Base-by-base conservation (phyloP, 225 moss, liverwort and hornwort genomes). In the Sphagnum tenellum region DNA sequence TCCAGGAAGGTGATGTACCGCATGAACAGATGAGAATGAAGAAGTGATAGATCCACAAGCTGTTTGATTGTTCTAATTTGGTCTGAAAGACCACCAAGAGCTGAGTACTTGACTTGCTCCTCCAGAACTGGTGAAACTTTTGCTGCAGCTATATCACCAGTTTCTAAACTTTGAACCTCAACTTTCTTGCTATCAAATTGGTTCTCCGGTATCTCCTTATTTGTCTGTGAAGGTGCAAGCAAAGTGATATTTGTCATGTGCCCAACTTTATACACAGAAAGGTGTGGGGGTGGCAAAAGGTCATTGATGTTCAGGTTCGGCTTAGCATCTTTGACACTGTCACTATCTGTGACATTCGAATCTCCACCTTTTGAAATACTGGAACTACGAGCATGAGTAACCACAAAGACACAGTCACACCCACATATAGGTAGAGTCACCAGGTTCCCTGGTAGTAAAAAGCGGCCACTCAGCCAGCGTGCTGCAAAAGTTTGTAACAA, bases 1-100 rank as follows among this genome's bases (percentile, higher is more conserved):
- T 29, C 29, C 29, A 29, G 29, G 29, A 29, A 29, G 29, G 12
- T 51, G 3, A 48, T n/a, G 12, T 82, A 93, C 98, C 78, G 81
- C 59, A 71, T 79, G 66, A 93, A 84, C 67, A 85, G 79, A 50
- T 87, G 79, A 10, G 93, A 90, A 12, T 70, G 83, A 51, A 93
- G 76, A 44, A 98, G 69, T n/a, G 98, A 85, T 61, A 93, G 80
- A 58, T 84, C 89, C 65, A 98, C 84, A 66, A 90, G 89, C 69
- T 88, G 85, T 72, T 88, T 85, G 44, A 98, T 85, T 59, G 85
- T 86, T 46, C 82, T 79, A 66, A 98, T 98, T 69, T 98, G 84
- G 48, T 58, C 73, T 51, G 87, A 76, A 57, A 98, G 87, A 44
- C 98, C 98, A 73, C 98, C 98, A 54, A 98, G 77, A 52, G 80